phyloP scores from a whole-genome alignment of 2,329 filamentous ascomycete species.

The Cladorrhinum sp. region DNA sequence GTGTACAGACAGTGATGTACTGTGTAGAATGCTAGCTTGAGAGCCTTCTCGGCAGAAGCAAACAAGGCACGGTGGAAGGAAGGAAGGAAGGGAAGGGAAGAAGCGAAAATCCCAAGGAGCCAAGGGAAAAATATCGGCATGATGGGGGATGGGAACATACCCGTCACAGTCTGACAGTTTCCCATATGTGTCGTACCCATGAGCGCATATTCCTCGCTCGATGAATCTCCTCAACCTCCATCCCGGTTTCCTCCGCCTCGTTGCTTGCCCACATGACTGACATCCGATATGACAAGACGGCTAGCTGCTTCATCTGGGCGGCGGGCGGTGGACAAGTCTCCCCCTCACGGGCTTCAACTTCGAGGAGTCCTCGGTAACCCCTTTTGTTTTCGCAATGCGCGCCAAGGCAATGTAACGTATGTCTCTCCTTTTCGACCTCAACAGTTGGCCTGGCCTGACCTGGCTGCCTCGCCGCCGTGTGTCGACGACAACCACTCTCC shows the following conservation, averaged over 20 bases:
- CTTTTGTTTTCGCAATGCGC: not conserved
- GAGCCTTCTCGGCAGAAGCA: not conserved
- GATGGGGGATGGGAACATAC: not conserved
- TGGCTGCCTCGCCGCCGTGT: not conserved
- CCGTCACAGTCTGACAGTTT: not conserved
- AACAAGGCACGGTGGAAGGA: not conserved
- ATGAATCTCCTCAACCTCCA: not conserved
- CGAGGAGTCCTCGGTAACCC: not conserved
- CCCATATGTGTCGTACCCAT: not conserved
- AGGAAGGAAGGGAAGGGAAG: not conserved
- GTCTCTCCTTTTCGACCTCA: not conserved
- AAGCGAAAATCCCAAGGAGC: not conserved
- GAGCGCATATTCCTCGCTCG: not conserved
- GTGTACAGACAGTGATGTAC: not conserved
- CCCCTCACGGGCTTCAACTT: not conserved
- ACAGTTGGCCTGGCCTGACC: not conserved
- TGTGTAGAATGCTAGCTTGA: not conserved
- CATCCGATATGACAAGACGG: not conserved
- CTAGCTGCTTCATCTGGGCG: not conserved
- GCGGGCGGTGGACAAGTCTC: not conserved
- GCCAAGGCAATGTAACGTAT: not conserved
- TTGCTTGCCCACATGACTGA: not conserved
- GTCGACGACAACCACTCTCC: not conserved
- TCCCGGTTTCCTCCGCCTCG: not conserved
- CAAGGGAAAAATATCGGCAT: not conserved